Conservation (phyloP, 192 early-diverging fungal genomes). For the Backusella mclennaniae region DNA sequence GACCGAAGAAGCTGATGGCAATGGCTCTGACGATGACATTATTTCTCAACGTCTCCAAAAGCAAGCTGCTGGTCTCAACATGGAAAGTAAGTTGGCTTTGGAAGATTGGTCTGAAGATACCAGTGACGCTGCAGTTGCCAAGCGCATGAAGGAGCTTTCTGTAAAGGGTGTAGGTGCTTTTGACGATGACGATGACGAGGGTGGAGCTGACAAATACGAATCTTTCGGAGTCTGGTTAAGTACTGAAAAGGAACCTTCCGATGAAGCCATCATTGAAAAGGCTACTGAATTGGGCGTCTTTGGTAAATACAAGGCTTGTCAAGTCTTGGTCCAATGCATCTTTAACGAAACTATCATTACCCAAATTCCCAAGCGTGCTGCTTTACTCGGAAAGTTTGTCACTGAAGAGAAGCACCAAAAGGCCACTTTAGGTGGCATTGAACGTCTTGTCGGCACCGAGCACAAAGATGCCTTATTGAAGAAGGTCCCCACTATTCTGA, state of each 20-base stretch:
- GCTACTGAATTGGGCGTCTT: slow-evolving; percentile 73
- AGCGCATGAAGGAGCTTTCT: slow-evolving; percentile 67
- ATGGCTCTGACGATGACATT: slow-evolving; percentile 62
- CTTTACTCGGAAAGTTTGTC: slow-evolving; percentile 75
- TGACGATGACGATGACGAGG: slow-evolving; percentile 55
- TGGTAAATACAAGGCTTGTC: slow-evolving; percentile 76
- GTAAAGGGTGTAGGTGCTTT: slow-evolving; percentile 44
- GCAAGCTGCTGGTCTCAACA: slow-evolving; percentile 63
- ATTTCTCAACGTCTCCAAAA: slow-evolving; percentile 65
- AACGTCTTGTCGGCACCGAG: slow-evolving; percentile 71
- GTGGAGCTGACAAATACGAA: slow-evolving; percentile 69
- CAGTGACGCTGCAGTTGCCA: slow-evolving; percentile 72
- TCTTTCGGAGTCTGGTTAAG: slow-evolving; percentile 74
- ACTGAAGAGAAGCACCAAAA: slow-evolving; percentile 82
- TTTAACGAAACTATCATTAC: slow-evolving; percentile 65
- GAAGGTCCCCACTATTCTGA: slow-evolving; percentile 78
- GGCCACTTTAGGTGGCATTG: slow-evolving; percentile 88
- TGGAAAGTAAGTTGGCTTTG: slow-evolving; percentile 54
- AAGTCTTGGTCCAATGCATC: slow-evolving; percentile 81
- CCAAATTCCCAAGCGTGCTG: slow-evolving; percentile 70
- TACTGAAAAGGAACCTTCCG: slow-evolving; percentile 52
- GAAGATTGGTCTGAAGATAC: slow-evolving; percentile 87
- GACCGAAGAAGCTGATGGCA: slow-evolving; percentile 49
- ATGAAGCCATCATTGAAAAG: slow-evolving; percentile 74
- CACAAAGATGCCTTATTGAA: slow-evolving; percentile 51